Percentiles rank a stretch among this genome's conserved stretches.
Evolutionary conservation across 139 green algal species (phyloP).

Genomic region (Coccomyxa sp.): DNA sequence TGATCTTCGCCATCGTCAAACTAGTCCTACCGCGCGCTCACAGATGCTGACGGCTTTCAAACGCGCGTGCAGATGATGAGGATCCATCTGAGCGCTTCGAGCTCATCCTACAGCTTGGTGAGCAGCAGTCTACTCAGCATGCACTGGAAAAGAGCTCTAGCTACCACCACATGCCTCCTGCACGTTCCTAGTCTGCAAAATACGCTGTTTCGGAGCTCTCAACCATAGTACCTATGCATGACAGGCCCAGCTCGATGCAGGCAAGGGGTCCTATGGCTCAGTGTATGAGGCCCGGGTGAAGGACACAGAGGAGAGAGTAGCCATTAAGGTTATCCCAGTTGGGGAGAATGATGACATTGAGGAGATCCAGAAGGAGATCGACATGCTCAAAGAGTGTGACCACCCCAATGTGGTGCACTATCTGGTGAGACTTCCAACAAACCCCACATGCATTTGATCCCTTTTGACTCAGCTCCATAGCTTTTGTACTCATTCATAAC

Average conservation of each 20-base stretch:
- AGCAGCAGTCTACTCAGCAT: neutral
- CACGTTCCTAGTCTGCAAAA: neutral
- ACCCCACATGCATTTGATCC: no score
- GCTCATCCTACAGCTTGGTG: slow-evolving; percentile 21
- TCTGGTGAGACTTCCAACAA: slow-evolving; percentile 45
- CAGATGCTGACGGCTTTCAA: no score
- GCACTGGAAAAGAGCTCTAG: neutral
- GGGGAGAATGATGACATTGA: slow-evolving; percentile 57
- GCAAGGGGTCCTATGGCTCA: slow-evolving; percentile 74
- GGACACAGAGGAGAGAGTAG: slow-evolving; percentile 58
- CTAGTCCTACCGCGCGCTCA: no score
- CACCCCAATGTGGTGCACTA: slow-evolving; percentile 96
- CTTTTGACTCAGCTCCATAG: no score
- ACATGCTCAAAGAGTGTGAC: slow-evolving; percentile 82
- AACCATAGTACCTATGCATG: neutral
- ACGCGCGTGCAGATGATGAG: slow-evolving; percentile 3
- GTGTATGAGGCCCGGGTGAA: slow-evolving; percentile 78
- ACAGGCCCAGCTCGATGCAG: slow-evolving; percentile 12
- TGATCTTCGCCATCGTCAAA: neutral
- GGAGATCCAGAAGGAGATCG: slow-evolving; percentile 68
- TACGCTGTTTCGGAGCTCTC: neutral
- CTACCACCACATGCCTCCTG: neutral
- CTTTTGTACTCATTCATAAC: no score
- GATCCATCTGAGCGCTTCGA: slow-evolving; percentile 21
- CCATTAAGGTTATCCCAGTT: slow-evolving; percentile 81